Percentiles rank a stretch among this genome's conserved stretches.
phyloP scores from a whole-genome alignment of 2,329 filamentous ascomycete species.

The Stagonosporopsis cucurbitacearum region DNA sequence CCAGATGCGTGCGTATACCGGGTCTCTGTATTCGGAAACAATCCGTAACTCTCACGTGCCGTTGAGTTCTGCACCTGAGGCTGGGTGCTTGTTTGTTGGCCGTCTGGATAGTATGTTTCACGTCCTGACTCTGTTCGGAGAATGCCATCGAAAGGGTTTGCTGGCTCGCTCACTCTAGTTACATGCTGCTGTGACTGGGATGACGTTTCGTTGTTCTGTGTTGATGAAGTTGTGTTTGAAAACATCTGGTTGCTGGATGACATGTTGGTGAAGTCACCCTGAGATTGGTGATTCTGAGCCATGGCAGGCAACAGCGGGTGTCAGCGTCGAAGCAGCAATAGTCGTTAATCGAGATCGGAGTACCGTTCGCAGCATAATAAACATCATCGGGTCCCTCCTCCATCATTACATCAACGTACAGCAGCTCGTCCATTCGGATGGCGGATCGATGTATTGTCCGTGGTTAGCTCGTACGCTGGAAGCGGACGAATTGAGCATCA shows the following conservation, averaged over 20 bases:
- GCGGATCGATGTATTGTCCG: slow-evolving; percentile 17
- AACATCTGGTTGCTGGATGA: slow-evolving; percentile 13
- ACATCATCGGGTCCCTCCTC: slow-evolving; percentile 1
- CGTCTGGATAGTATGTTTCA: slow-evolving; percentile 40
- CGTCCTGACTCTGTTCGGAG: slow-evolving; percentile 36
- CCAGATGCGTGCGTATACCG: slow-evolving; percentile 1
- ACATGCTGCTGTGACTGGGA: slow-evolving; percentile 12
- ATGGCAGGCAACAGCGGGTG: slow-evolving; percentile 17
- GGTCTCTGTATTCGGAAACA: slow-evolving; percentile 9
- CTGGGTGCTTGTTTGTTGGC: slow-evolving; percentile 17
- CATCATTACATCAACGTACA: slow-evolving; percentile 15
- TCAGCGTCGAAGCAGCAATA: slow-evolving; percentile 3
- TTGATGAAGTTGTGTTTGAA: neutral
- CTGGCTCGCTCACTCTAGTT: neutral
- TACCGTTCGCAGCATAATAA: slow-evolving; percentile 14
- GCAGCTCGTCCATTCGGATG: slow-evolving; percentile 9
- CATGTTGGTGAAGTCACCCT: slow-evolving; percentile 17
- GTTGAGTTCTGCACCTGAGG: neutral
- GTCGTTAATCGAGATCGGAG: slow-evolving; percentile 1
- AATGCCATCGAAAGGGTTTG: slow-evolving; percentile 23
- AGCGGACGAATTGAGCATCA: slow-evolving; percentile 21
- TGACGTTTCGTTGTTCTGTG: neutral
- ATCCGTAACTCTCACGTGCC: slow-evolving; percentile 8
- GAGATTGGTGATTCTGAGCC: slow-evolving; percentile 23
- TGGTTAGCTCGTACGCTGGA: slow-evolving; percentile 18